These are phyloP conservation scores for Hebeloma cylindrosporum DNA, from an alignment of 768 basidiomycete genomes.

Conservation along the genomic window DNA sequence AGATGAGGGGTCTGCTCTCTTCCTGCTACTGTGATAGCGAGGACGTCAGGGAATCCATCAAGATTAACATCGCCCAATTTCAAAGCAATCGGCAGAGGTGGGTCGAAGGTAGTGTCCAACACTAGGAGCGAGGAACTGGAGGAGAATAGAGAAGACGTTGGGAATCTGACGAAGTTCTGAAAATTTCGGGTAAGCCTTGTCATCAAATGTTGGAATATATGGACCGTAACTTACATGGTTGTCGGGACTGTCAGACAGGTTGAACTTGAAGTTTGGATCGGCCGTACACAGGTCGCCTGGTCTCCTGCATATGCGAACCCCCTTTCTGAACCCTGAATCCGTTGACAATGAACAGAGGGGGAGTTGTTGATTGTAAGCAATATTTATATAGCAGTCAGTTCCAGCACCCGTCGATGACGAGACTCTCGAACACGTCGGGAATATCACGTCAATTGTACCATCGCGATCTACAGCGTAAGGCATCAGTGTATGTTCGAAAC, in stretches of 20 bases:
- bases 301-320: constrained; percentile 61
- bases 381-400: constrained; percentile 77
- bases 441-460: constrained; percentile 94
- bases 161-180: constrained; percentile 67
- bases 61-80: constrained; percentile 88
- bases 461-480: constrained; percentile 67
- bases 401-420: constrained; percentile 71
- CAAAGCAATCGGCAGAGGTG: constrained; percentile 72
- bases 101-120: constrained; percentile 61
- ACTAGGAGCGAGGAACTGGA: constrained; percentile 61
- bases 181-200: constrained; percentile 1
- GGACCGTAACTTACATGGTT: constrained; percentile 53
- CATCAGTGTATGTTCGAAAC: constrained; percentile 1
- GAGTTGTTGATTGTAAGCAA: constrained; percentile 92
- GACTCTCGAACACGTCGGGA: constrained; percentile 78
- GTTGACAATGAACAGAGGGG: constrained; percentile 69
- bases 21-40: constrained; percentile 53
- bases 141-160: constrained; percentile 60
- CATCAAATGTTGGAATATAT: not conserved
- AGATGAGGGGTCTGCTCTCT: constrained; percentile 56
- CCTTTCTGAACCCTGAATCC: constrained; percentile 47
- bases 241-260: constrained; percentile 49
- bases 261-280: constrained; percentile 79
- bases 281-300: constrained; percentile 80
- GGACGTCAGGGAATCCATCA: constrained; percentile 91